Evolutionary conservation across 306 rosid genomes (phyloP).

Genomic region (Notholithocarpus densiflorus): DNA sequence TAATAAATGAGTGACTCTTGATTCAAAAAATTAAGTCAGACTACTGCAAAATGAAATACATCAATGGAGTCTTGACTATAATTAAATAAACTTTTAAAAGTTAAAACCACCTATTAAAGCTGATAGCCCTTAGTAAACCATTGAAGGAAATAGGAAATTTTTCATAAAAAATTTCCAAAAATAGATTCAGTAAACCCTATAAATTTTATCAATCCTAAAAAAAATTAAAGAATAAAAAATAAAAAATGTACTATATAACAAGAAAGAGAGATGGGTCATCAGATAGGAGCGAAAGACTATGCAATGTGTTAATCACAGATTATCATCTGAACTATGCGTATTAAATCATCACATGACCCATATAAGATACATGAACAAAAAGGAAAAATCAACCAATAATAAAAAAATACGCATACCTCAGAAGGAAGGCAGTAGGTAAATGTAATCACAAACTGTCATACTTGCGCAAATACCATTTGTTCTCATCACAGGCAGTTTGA

Average conservation of each 20-base stretch:
- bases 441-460: constrained; percentile 37
- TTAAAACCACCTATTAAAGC: too few species aligned
- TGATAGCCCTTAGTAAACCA: too few species aligned
- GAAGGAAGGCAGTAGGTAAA: constrained; percentile 52
- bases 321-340: constrained; percentile 91
- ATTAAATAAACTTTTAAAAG: too few species aligned
- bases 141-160: too few species aligned
- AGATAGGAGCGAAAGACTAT: constrained; percentile 97
- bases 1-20: too few species aligned
- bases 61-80: too few species aligned
- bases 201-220: not conserved
- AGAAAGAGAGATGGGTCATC: constrained; percentile 40
- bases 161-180: fast-evolving
- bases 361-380: not conserved
- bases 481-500: constrained; percentile 23
- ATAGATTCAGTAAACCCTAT: not conserved
- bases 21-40: too few species aligned
- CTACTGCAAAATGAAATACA: too few species aligned
- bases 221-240: not conserved
- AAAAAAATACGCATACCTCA: constrained; percentile 17
- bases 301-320: constrained; percentile 44
- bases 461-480: constrained; percentile 15
- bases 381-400: not conserved
- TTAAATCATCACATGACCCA: constrained; percentile 60
- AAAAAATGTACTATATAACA: not conserved